Percentiles rank a stretch among this genome's conserved stretches.
These are phyloP conservation scores for Liriodendron chinense DNA, from an alignment of 164 flowering plant genomes.

Conservation along the genomic window DNA sequence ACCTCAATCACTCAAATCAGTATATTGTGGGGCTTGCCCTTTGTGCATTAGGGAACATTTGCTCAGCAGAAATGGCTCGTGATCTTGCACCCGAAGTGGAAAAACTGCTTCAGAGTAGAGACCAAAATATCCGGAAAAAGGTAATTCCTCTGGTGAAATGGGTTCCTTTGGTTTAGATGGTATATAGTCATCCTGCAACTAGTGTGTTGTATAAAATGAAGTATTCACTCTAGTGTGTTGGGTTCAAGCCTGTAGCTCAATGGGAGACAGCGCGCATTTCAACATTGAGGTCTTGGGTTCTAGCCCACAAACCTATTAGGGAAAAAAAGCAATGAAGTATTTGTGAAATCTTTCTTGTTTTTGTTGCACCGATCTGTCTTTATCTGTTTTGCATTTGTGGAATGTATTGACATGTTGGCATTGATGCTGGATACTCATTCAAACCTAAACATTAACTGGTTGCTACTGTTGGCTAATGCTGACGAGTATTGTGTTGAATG, in stretches of 20 bases:
- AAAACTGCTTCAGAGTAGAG: slow-evolving; percentile 85
- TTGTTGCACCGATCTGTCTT: not conserved
- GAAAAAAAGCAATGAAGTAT: too few species aligned
- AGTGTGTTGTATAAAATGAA: not conserved
- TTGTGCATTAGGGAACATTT: slow-evolving; percentile 96
- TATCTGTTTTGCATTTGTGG: not conserved
- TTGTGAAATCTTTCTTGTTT: not conserved
- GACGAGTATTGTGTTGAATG: not conserved
- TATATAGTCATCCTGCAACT: not conserved
- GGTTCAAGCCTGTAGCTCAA: not conserved
- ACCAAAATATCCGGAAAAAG: slow-evolving; percentile 93
- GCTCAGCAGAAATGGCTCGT: slow-evolving; percentile 99
- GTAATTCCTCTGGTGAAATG: slow-evolving; percentile 34
- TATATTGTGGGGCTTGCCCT: slow-evolving; percentile 97
- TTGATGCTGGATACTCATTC: not conserved
- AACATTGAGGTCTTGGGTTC: too few species aligned
- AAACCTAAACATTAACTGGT: not conserved
- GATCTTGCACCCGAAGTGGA: slow-evolving; percentile 99
- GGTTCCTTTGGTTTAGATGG: not conserved
- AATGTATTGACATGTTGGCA: too few species aligned
- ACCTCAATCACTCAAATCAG: slow-evolving; percentile 93
- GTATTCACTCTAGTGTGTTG: not conserved
- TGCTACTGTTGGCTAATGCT: not conserved
- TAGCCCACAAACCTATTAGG: too few species aligned
- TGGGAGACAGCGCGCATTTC: too few species aligned